These are phyloP conservation scores for Nakazawaea wyomingensis DNA, from an alignment of 805 yeast genomes.

Conservation along the genomic window DNA sequence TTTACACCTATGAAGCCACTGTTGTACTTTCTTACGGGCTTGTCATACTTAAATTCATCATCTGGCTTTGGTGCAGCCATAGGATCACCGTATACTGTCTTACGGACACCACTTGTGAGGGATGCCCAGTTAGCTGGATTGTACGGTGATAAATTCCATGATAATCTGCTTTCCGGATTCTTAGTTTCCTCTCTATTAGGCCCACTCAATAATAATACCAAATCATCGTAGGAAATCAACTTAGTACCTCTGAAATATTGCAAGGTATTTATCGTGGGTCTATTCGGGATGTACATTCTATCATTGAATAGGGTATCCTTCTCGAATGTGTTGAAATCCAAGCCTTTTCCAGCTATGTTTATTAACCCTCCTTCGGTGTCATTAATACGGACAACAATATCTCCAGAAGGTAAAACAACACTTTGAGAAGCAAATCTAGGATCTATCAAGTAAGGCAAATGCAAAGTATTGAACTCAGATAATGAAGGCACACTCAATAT, in stretches of 20 bases:
- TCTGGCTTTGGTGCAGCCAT: background rate
- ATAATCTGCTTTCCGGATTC: constrained; percentile 54
- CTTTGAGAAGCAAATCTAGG: constrained; percentile 37
- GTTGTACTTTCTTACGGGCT: constrained; percentile 35
- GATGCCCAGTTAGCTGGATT: constrained; percentile 25
- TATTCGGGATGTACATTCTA: constrained; percentile 59
- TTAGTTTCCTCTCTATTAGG: constrained; percentile 60
- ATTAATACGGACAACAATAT: constrained; percentile 50
- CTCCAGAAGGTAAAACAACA: constrained; percentile 40
- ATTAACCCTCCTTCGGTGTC: constrained; percentile 49
- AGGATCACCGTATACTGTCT: background rate
- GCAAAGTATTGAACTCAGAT: constrained; percentile 47
- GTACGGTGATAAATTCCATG: constrained; percentile 38
- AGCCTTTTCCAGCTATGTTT: constrained; percentile 42
- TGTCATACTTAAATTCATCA: constrained; percentile 33
- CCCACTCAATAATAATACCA: constrained; percentile 69
- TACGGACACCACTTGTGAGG: constrained; percentile 5
- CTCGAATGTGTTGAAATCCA: constrained; percentile 20
- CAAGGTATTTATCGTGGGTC: constrained; percentile 75
- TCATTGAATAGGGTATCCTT: constrained; percentile 67
- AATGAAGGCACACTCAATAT: constrained; percentile 55
- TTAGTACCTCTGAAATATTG: constrained; percentile 85
- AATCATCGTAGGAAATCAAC: constrained; percentile 53
- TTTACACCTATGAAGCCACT: constrained; percentile 1
- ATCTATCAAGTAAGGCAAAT: constrained; percentile 38